Conservation (phyloP, 1,284 basidiomycete species). For the Puccinia sorghi region DNA sequence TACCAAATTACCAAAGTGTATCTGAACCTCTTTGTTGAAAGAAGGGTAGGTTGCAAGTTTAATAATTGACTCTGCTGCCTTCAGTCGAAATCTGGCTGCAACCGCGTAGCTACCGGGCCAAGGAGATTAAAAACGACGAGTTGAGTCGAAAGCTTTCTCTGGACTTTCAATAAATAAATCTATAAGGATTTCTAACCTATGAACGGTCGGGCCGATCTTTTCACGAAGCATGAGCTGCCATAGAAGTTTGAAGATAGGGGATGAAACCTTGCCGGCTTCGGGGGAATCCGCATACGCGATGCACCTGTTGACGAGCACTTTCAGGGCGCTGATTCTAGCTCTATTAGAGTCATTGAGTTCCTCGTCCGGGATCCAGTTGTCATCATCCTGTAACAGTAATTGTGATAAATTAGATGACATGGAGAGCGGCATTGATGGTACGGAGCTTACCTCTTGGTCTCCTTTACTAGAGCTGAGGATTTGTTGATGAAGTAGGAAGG, state of each 20-base stretch:
- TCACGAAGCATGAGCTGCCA: slow-evolving; percentile 65
- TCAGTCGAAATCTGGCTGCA: slow-evolving; percentile 67
- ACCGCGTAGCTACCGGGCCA: slow-evolving; percentile 50
- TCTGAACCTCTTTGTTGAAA: slow-evolving; percentile 67
- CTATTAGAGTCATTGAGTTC: slow-evolving; percentile 63
- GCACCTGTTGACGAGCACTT: slow-evolving; percentile 75
- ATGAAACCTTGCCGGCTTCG: slow-evolving; percentile 68
- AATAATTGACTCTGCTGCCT: slow-evolving; percentile 76
- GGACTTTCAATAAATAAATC: slow-evolving; percentile 58
- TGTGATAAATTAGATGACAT: neutral
- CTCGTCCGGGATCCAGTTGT: slow-evolving; percentile 73
- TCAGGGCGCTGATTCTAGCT: slow-evolving; percentile 73
- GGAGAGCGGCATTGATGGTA: slow-evolving; percentile 16
- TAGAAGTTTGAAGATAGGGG: slow-evolving; percentile 74
- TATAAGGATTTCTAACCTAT: slow-evolving; percentile 66
- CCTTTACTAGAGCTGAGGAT: slow-evolving; percentile 64
- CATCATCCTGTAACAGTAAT: slow-evolving; percentile 55
- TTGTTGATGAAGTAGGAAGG: slow-evolving; percentile 72
- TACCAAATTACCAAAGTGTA: slow-evolving; percentile 71
- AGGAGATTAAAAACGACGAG: neutral
- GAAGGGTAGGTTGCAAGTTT: slow-evolving; percentile 71
- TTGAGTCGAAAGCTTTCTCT: slow-evolving; percentile 21
- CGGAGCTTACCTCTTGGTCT: slow-evolving; percentile 61
- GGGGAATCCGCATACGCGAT: slow-evolving; percentile 68
- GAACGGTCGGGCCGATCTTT: slow-evolving; percentile 26